A percentile compares a stretch with the other conserved stretches of the same genome.
phyloP scores from a whole-genome alignment of 306 rosid genomes.

The Argentina anserina region DNA sequence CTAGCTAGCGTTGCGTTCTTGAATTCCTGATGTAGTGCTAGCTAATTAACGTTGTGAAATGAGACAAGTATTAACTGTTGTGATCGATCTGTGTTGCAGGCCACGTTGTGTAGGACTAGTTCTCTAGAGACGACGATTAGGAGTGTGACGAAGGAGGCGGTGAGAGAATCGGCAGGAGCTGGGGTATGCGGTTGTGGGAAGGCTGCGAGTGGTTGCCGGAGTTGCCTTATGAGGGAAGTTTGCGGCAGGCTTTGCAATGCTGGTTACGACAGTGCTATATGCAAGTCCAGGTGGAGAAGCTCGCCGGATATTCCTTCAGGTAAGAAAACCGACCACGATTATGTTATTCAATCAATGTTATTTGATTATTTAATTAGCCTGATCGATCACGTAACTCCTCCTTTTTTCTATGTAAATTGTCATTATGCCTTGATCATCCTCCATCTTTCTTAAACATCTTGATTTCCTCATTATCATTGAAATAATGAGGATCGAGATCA shows the following conservation, averaged over 20 bases:
- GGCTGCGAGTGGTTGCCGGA: conserved; percentile 39
- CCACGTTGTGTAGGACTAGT: conserved; percentile 43
- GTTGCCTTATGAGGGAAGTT: conserved; percentile 58
- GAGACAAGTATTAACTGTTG: not conserved
- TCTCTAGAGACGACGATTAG: conserved; percentile 54
- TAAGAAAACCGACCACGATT: conserved; percentile 11
- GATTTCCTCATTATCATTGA: not conserved
- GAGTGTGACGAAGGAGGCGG: conserved; percentile 44
- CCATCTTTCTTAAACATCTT: not conserved
- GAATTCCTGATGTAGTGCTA: not conserved
- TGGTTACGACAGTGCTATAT: conserved; percentile 58
- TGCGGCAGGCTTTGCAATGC: conserved; percentile 43
- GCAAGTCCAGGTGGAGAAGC: conserved; percentile 74
- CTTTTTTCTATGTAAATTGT: not conserved
- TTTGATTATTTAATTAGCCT: not conserved
- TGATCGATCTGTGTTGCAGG: conserved; percentile 26
- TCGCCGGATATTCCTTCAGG: conserved; percentile 65
- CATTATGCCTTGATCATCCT: not conserved
- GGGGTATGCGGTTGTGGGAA: conserved; percentile 52
- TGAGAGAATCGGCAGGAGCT: conserved; percentile 35
- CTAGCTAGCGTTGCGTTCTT: not conserved
- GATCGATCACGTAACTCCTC: not conserved
- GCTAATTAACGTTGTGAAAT: not conserved
- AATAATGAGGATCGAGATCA: not conserved
- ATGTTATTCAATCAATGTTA: not conserved